Conservation (phyloP, 2,329 filamentous ascomycete genomes). For the Eutypella sp. region DNA sequence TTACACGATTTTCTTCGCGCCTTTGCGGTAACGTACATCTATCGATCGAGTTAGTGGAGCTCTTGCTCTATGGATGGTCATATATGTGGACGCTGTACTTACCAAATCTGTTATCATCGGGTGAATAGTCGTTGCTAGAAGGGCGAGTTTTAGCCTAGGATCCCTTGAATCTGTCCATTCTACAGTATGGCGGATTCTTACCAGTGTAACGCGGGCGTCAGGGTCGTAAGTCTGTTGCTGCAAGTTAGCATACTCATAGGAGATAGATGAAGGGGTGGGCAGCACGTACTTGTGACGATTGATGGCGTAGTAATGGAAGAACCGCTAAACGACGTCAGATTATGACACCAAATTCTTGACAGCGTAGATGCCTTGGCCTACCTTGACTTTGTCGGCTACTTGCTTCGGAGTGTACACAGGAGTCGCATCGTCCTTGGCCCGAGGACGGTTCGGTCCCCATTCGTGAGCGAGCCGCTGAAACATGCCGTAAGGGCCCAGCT, state of each 20-base stretch:
- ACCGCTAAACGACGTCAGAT: constrained; percentile 20
- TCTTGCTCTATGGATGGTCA: too few species aligned
- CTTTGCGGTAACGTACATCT: background rate
- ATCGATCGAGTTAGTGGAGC: background rate
- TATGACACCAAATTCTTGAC: background rate
- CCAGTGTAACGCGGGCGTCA: constrained; percentile 53
- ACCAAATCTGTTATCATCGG: constrained; percentile 38
- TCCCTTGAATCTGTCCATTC: background rate
- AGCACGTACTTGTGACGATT: constrained; percentile 55
- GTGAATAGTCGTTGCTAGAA: constrained; percentile 26
- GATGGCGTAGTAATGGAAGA: constrained; percentile 53
- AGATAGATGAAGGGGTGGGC: background rate
- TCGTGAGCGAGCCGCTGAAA: constrained; percentile 41
- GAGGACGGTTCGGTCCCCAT: constrained; percentile 33
- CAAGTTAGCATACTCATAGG: background rate
- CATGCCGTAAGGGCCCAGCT: constrained; percentile 43
- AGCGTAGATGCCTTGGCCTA: background rate
- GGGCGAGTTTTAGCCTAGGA: background rate
- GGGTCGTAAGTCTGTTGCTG: constrained; percentile 42
- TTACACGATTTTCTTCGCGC: background rate
- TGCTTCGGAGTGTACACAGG: constrained; percentile 31
- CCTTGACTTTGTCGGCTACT: constrained; percentile 40
- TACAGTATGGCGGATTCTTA: background rate
- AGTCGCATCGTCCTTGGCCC: constrained; percentile 20
- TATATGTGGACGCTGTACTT: background rate